A percentile compares a stretch with the other conserved stretches of the same genome.
These are phyloP conservation scores for Periglandula ipomoeae DNA, from an alignment of 2,329 filamentous ascomycete species.

Conservation along the genomic window DNA sequence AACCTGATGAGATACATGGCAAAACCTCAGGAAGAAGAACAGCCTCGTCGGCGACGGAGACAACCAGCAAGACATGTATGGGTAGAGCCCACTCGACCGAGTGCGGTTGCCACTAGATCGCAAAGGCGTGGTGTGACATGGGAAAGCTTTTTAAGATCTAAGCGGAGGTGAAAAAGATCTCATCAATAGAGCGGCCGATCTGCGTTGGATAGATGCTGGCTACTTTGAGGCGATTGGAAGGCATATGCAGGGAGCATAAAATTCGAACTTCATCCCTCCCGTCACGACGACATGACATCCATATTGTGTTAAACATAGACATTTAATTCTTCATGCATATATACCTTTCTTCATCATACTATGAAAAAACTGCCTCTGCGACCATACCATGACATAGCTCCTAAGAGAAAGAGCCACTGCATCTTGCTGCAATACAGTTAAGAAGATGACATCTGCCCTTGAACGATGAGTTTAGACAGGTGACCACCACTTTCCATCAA, in stretches of 20 bases:
- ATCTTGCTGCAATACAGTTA: neutral
- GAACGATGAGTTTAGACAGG: slow-evolving; percentile 39
- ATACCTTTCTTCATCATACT: neutral
- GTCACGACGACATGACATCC: slow-evolving; percentile 2
- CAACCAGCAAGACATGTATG: slow-evolving; percentile 9
- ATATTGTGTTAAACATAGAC: neutral
- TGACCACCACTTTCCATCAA: slow-evolving; percentile 37
- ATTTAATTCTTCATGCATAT: neutral
- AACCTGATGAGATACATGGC: slow-evolving; percentile 21
- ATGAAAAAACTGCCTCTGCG: neutral
- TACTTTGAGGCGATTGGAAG: neutral
- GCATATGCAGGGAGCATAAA: neutral
- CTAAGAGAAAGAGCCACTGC: neutral
- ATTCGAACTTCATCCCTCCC: neutral
- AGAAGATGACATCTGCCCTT: slow-evolving; percentile 13
- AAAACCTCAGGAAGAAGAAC: slow-evolving; percentile 5
- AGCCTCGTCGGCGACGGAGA: slow-evolving; percentile 8
- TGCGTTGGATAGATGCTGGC: neutral
- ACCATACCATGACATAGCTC: neutral
- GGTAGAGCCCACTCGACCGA: slow-evolving; percentile 14
- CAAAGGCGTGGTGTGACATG: slow-evolving; percentile 11
- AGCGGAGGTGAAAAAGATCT: slow-evolving; percentile 13
- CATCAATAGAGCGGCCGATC: neutral
- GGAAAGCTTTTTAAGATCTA: slow-evolving; percentile 17
- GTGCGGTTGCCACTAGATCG: slow-evolving; percentile 4